Percentiles rank a stretch among this genome's conserved stretches.
Evolutionary conservation across 805 yeast genomes (phyloP).

Genomic region (Lachancea thermotolerans): DNA sequence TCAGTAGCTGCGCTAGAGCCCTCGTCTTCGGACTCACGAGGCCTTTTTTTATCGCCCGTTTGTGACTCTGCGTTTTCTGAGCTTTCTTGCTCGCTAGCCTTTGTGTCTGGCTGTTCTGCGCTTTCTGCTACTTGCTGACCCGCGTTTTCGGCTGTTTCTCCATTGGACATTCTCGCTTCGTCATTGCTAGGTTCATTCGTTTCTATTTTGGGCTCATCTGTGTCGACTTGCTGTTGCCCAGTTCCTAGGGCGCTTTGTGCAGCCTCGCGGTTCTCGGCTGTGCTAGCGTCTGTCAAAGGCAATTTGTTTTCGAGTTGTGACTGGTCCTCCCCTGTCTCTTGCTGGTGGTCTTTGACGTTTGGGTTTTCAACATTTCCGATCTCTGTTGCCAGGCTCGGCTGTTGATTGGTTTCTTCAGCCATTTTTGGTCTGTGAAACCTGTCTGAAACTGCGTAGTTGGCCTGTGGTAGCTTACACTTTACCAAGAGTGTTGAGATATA

Average conservation of each 20-base stretch:
- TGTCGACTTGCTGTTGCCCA: background rate
- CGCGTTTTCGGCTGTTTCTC: background rate
- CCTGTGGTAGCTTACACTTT: background rate
- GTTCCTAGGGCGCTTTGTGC: background rate
- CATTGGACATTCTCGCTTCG: constrained; percentile 15
- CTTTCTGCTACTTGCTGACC: no score
- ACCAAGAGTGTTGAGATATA: background rate
- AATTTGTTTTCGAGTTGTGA: no score
- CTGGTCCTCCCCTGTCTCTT: no score
- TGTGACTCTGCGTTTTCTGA: background rate
- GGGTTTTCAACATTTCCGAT: background rate
- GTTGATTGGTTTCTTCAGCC: background rate
- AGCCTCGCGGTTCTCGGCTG: background rate
- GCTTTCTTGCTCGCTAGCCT: background rate
- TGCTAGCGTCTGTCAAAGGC: background rate
- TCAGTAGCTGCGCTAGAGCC: background rate
- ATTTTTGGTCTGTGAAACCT: background rate
- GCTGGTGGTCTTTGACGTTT: background rate
- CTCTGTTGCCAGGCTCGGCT: background rate
- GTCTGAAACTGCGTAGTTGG: background rate
- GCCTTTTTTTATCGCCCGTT: background rate
- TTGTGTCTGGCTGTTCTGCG: constrained; percentile 14
- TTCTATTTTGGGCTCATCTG: background rate
- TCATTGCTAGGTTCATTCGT: background rate
- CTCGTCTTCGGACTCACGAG: background rate